Base-by-base conservation (phyloP, 108 stramenopile species). In the Cyclotella atomus region DNA sequence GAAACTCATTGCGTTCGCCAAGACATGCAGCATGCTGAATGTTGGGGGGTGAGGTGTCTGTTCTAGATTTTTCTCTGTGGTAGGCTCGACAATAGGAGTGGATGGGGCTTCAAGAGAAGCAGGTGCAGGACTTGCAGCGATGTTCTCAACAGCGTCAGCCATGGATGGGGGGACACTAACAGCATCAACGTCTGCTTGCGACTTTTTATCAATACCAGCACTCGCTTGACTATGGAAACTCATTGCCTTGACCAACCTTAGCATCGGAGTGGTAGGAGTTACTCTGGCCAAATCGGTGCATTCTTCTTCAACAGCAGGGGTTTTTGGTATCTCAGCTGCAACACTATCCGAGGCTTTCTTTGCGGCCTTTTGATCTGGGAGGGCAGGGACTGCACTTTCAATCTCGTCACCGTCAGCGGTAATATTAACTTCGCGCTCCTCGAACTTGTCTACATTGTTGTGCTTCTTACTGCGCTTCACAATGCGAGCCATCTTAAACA, bases 1-100 rank as follows among this genome's bases (percentile, higher is more conserved):
- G n/a, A 50, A 50, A n/a, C 49, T 50, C 49, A 50, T 50, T 4
- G 49, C 49, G n/a, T 50, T 16, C n/a, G 49, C 49, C 14, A 50
- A 50, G 15, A 50, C 19, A 4, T 4, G 16, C 16, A 50, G 8
- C 49, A 50, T 20, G 19, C n/a, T 20, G n/a, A 50, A 50, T 4
- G 14, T n/a, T 50, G 49, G n/a, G 19, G 41, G n/a, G 16, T 4
- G 19, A 16, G n/a, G 8, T 19, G 49, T 9, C 12, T 41, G 9
- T 12, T 41, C 9, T 41, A 41, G 38, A 9, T 41, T 41, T 41
- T 7, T 41, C 38, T 41, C n/a, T n/a, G n/a, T n/a, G n/a, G n/a
- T n/a, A n/a, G n/a, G n/a, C n/a, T n/a, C n/a, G n/a, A n/a, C n/a
- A n/a, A n/a, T n/a, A 41, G 38, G 38, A 9, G 38, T 4, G 14